A percentile compares a stretch with the other conserved stretches of the same genome.
phyloP scores from a whole-genome alignment of 306 rosid species.

The Castanea sativa region DNA sequence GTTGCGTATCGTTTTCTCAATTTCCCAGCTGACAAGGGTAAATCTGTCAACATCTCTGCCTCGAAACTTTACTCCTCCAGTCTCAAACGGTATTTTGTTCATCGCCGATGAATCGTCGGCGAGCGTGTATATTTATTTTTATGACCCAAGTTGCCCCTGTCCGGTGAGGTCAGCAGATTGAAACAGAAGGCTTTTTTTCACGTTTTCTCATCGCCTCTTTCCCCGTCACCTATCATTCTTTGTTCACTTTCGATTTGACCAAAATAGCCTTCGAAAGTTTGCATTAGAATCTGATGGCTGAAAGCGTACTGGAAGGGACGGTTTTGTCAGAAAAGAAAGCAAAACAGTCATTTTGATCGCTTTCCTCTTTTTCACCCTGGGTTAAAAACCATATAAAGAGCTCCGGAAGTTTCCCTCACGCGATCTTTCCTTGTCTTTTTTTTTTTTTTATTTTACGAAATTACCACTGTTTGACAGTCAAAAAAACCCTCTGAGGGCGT shows the following conservation, averaged over 20 bases:
- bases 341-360: not conserved
- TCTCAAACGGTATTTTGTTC: not conserved
- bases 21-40: constrained; percentile 14
- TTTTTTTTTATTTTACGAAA: not conserved
- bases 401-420: constrained; percentile 2
- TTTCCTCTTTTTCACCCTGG: not conserved
- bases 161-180: constrained; percentile 26
- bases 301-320: not conserved
- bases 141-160: constrained; percentile 41
- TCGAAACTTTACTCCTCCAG: not conserved
- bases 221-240: constrained; percentile 27
- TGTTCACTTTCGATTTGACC: constrained; percentile 24
- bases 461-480: not conserved
- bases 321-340: constrained; percentile 4
- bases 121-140: not conserved
- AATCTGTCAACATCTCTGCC: constrained; percentile 18
- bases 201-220: constrained; percentile 47
- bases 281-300: not conserved
- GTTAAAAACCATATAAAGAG: no score
- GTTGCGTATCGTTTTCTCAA: constrained; percentile 33
- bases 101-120: not conserved
- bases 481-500: constrained; percentile 13
- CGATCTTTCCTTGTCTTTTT: not conserved
- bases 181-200: constrained; percentile 10
- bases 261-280: constrained; percentile 27